A percentile compares a stretch with the other conserved stretches of the same genome.
Conservation (phyloP, 345 rosid species). For the Eucalyptus sp. region DNA sequence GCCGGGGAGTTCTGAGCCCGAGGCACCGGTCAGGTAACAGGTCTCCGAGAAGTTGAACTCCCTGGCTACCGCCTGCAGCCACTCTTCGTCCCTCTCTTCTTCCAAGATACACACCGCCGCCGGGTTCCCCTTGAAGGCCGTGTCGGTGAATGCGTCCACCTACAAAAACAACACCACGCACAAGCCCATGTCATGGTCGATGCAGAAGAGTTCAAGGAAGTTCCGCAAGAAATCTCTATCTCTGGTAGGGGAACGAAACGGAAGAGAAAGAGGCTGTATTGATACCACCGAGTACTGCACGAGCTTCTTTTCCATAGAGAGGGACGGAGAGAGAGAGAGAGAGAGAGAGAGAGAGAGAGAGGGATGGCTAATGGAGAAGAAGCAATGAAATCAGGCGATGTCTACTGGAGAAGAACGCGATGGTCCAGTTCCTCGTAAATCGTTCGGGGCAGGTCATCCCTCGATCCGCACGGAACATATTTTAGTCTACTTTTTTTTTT, state of each 20-base stretch:
- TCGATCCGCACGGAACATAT: fast-evolving
- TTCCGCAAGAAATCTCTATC: neutral
- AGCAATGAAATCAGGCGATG: neutral
- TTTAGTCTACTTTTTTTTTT: neutral
- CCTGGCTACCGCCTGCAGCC: conserved; percentile 50
- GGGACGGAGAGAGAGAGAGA: neutral
- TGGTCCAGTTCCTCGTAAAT: neutral
- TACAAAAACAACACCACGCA: neutral
- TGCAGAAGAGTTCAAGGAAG: neutral
- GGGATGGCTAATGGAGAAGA: neutral
- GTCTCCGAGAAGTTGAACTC: conserved; percentile 52
- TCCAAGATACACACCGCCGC: conserved; percentile 74
- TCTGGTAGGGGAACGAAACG: neutral
- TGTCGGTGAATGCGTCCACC: conserved; percentile 73
- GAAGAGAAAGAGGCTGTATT: neutral
- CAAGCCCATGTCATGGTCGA: neutral
- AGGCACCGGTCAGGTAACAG: conserved; percentile 25
- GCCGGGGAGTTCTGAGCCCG: neutral
- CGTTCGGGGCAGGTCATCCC: neutral
- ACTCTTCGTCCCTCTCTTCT: conserved; percentile 47
- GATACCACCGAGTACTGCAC: conserved; percentile 35
- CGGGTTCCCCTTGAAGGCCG: conserved; percentile 74
- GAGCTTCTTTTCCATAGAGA: conserved; percentile 15
- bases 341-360: neutral
- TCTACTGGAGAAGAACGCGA: neutral